Percentiles rank a stretch among this genome's conserved stretches.
Conservation (phyloP, 1,284 basidiomycete genomes). For the Clitocybe nebularis region DNA sequence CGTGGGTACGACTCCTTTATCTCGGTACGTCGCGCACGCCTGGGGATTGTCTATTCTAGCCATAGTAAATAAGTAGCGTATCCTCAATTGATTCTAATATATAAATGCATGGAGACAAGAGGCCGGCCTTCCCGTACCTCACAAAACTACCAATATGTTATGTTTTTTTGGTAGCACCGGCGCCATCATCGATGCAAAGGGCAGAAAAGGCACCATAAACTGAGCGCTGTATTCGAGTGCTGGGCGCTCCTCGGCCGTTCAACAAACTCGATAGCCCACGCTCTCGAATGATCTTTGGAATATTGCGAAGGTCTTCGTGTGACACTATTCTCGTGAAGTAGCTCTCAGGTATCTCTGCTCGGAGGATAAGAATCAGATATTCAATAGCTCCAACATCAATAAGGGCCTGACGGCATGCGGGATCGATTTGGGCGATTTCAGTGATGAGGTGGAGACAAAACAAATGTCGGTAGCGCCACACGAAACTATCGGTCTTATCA, state of each 20-base stretch:
- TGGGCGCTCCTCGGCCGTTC: slow-evolving; percentile 1
- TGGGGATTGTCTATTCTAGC: too few species aligned
- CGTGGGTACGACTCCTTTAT: too few species aligned
- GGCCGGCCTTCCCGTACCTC: too few species aligned
- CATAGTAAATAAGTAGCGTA: too few species aligned
- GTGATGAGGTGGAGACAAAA: slow-evolving; percentile 14
- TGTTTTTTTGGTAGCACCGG: too few species aligned
- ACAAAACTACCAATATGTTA: too few species aligned
- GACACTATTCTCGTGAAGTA: slow-evolving; percentile 3
- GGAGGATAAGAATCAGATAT: slow-evolving; percentile 11
- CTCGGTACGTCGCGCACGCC: too few species aligned
- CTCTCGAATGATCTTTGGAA: slow-evolving; percentile 5
- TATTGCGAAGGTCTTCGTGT: neutral
- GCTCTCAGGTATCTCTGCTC: slow-evolving; percentile 7
- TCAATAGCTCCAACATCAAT: slow-evolving; percentile 10
- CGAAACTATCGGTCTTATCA: neutral
- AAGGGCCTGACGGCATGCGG: slow-evolving; percentile 5
- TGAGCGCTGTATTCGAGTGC: slow-evolving; percentile 6
- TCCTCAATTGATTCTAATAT: too few species aligned
- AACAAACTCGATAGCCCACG: slow-evolving; percentile 7
- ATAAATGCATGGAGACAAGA: too few species aligned
- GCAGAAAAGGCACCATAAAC: slow-evolving; percentile 9
- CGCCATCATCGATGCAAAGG: too few species aligned
- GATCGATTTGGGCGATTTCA: slow-evolving; percentile 5
- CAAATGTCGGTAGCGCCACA: slow-evolving; percentile 11